Conservation (phyloP, 768 basidiomycete species). For the Agaricus blazei region DNA sequence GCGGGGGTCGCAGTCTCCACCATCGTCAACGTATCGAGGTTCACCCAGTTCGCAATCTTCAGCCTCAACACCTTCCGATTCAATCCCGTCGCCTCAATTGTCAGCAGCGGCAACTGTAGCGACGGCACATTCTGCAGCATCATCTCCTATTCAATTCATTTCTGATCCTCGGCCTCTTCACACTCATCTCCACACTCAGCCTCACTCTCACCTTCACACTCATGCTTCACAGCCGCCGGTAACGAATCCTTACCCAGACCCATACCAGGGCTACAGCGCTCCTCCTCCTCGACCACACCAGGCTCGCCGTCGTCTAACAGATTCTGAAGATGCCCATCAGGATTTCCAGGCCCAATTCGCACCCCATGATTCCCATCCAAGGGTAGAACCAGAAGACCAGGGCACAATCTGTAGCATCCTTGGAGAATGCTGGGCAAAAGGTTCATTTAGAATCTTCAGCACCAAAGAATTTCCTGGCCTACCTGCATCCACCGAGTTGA, state of each 20-base stretch:
- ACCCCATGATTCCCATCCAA: constrained; percentile 1
- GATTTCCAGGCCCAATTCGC: constrained; percentile 6
- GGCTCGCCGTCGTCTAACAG: not conserved
- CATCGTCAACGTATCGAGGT: constrained; percentile 1
- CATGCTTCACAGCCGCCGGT: not conserved
- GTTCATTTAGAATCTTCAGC: constrained; percentile 59
- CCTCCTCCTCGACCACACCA: constrained; percentile 14
- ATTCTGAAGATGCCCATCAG: not conserved
- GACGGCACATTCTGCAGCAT: not conserved
- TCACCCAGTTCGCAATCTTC: not conserved
- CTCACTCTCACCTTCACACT: not conserved
- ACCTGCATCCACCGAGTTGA: constrained; percentile 59
- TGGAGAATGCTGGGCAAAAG: constrained; percentile 58
- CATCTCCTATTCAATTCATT: not conserved
- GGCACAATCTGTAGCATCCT: constrained; percentile 32
- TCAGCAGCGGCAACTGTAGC: not conserved
- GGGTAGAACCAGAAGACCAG: constrained; percentile 16
- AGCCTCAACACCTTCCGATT: not conserved
- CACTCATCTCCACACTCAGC: not conserved
- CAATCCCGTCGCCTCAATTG: not conserved
- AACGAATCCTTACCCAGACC: constrained; percentile 6
- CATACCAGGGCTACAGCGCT: constrained; percentile 14
- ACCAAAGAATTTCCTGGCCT: constrained; percentile 71
- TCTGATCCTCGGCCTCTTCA: not conserved
- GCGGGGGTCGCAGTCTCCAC: not conserved